Conservation (phyloP, 371 early-diverging fungal species). For the Batkoa obscura region DNA sequence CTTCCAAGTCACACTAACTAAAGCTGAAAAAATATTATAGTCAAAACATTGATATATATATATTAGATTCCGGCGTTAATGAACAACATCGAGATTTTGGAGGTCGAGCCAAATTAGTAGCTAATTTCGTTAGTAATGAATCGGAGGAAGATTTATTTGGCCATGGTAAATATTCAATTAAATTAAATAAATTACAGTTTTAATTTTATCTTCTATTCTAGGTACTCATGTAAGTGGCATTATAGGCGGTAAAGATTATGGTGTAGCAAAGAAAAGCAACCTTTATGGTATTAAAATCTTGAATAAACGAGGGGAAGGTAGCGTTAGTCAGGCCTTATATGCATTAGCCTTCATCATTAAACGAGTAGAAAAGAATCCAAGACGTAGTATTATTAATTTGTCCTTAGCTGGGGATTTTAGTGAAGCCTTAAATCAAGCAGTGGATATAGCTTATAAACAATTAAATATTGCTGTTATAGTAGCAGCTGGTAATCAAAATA, state of each 20-base stretch:
- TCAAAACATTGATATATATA: slow-evolving; percentile 34
- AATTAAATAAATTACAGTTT: too few relatives aligned
- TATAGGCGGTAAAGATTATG: slow-evolving; percentile 31
- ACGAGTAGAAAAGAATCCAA: not conserved
- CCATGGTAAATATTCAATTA: slow-evolving; percentile 14
- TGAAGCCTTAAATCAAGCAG: slow-evolving; percentile 11
- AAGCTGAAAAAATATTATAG: not conserved
- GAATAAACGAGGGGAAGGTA: slow-evolving; percentile 16
- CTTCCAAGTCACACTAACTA: too few relatives aligned
- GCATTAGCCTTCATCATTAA: slow-evolving; percentile 14
- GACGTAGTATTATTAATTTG: slow-evolving; percentile 7
- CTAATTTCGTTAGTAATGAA: slow-evolving; percentile 30
- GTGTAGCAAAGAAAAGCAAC: slow-evolving; percentile 25
- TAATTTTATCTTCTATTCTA: not conserved
- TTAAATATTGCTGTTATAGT: slow-evolving; percentile 28
- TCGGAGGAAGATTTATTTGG: slow-evolving; percentile 24
- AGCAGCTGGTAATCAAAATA: slow-evolving; percentile 40
- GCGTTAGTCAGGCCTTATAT: slow-evolving; percentile 12
- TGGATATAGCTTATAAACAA: slow-evolving; percentile 6
- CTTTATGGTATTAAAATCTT: slow-evolving; percentile 49
- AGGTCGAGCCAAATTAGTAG: slow-evolving; percentile 53
- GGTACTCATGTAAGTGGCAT: slow-evolving; percentile 61
- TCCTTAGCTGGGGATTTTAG: slow-evolving; percentile 10
- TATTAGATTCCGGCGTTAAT: slow-evolving; percentile 57
- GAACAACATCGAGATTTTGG: slow-evolving; percentile 55